Percentiles rank a stretch among this genome's conserved stretches.
Conservation (phyloP, 768 basidiomycete genomes). For the Artomyces pyxidatus region DNA sequence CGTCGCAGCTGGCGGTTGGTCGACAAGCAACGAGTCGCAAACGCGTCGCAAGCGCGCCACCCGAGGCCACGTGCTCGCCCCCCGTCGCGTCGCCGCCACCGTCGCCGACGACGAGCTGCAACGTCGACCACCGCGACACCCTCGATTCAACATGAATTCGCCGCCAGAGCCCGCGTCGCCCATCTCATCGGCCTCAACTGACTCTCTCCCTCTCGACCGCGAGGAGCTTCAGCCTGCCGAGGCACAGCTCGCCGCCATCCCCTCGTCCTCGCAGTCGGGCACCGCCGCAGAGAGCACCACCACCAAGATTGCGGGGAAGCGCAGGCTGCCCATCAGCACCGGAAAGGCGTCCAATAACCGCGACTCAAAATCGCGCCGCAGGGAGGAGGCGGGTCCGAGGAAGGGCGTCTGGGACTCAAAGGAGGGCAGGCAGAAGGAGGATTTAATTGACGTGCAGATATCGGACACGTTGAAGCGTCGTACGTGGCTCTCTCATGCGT, state of each 20-base stretch:
- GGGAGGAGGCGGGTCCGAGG: constrained; percentile 10
- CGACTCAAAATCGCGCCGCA: constrained; percentile 14
- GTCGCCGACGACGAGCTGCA: neutral
- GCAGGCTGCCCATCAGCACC: constrained; percentile 12
- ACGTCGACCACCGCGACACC: neutral
- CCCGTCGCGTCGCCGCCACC: neutral
- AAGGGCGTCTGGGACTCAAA: constrained; percentile 6
- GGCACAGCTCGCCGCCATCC: constrained; percentile 1
- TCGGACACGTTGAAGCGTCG: constrained; percentile 12
- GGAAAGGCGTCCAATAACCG: constrained; percentile 11
- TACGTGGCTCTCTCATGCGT: neutral
- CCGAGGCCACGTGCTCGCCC: too few relatives aligned
- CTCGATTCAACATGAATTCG: constrained; percentile 15
- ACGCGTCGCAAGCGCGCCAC: too few relatives aligned
- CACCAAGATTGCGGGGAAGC: constrained; percentile 10
- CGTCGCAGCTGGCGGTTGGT: too few relatives aligned
- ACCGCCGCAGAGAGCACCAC: constrained; percentile 5
- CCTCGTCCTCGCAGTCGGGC: neutral
- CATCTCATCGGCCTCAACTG: constrained; percentile 16
- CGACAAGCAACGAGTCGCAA: too few relatives aligned
- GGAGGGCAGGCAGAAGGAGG: constrained; percentile 11
- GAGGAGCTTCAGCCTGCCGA: neutral
- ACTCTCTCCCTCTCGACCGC: constrained; percentile 10
- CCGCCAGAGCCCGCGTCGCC: constrained; percentile 18
- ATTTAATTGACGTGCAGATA: constrained; percentile 9